Evolutionary conservation across 768 basidiomycete genomes (phyloP).

Genomic region (Mycena vulgaris): DNA sequence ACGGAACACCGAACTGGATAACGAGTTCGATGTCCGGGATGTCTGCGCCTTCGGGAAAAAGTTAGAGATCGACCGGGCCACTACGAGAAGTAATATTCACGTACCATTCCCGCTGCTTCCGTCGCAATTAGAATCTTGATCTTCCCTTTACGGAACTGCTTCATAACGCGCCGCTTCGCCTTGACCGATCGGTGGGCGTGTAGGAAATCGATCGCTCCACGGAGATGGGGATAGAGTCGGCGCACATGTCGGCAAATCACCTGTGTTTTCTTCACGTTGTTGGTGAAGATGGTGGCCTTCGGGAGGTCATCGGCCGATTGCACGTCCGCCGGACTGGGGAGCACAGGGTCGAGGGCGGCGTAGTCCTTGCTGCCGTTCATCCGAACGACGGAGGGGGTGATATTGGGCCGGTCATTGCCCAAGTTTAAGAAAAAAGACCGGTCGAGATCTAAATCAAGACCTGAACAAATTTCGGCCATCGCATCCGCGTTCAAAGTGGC

Average conservation of each 20-base stretch:
- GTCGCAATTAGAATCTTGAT: constrained; percentile 50
- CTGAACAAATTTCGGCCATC: constrained; percentile 44
- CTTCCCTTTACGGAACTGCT: constrained; percentile 40
- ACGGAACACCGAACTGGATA: constrained; percentile 54
- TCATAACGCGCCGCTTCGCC: too few relatives aligned
- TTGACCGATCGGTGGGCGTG: constrained; percentile 45
- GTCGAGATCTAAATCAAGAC: constrained; percentile 42
- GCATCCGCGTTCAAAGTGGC: constrained; percentile 50
- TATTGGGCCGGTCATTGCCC: constrained; percentile 54
- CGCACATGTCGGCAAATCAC: constrained; percentile 27
- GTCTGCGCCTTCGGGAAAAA: constrained; percentile 44
- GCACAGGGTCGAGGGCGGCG: not conserved
- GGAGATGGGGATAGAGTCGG: constrained; percentile 33
- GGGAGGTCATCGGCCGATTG: constrained; percentile 15
- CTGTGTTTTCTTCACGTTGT: constrained; percentile 42
- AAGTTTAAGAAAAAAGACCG: constrained; percentile 51
- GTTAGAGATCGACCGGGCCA: not conserved
- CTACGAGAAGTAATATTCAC: constrained; percentile 11
- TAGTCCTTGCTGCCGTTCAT: constrained; percentile 28
- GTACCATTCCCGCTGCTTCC: constrained; percentile 56
- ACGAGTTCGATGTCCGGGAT: constrained; percentile 55
- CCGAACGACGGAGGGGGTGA: not conserved
- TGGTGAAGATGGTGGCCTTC: constrained; percentile 38
- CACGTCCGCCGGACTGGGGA: constrained; percentile 5
- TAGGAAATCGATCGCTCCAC: constrained; percentile 39